Conservation (phyloP, 768 basidiomycete genomes). For the Amanita rimosa region DNA sequence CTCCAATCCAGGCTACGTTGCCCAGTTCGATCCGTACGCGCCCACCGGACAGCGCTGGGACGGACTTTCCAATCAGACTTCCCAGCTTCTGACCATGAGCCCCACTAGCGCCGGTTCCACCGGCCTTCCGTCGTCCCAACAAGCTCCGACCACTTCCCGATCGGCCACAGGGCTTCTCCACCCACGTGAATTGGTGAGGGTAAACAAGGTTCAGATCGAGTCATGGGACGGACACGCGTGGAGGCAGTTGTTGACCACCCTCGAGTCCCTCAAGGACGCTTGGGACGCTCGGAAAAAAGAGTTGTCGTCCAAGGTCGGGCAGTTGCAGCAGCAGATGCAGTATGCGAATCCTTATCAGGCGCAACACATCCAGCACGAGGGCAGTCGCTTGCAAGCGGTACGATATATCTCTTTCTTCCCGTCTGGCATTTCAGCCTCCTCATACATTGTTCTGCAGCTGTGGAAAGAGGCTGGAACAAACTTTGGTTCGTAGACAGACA, state of each 20-base stretch:
- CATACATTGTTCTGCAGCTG: constrained; percentile 22
- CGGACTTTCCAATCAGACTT: constrained; percentile 13
- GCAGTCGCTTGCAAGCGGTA: constrained; percentile 48
- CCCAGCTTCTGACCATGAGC: constrained; percentile 7
- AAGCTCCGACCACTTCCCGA: constrained; percentile 13
- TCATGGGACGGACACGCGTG: constrained; percentile 60
- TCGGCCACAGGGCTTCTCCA: constrained; percentile 36
- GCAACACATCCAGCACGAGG: constrained; percentile 42
- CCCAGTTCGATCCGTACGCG: constrained; percentile 44
- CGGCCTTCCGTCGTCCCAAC: constrained; percentile 1
- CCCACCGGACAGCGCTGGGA: constrained; percentile 33
- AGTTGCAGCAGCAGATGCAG: constrained; percentile 34
- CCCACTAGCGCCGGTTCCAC: constrained; percentile 9
- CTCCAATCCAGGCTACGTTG: constrained; percentile 32
- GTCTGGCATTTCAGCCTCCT: not conserved
- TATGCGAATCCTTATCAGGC: constrained; percentile 31
- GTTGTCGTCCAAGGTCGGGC: constrained; percentile 32
- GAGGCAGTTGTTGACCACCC: constrained; percentile 55
- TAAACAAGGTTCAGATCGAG: constrained; percentile 58
- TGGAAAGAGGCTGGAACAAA: constrained; percentile 43
- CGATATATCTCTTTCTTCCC: constrained; percentile 15
- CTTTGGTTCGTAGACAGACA: constrained; percentile 27
- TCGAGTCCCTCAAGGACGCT: constrained; percentile 53
- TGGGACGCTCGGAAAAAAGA: constrained; percentile 56
- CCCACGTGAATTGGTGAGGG: constrained; percentile 57